Evolutionary conservation across 495 filamentous ascomycete species (phyloP).

Genomic region (Choiromyces venosus): DNA sequence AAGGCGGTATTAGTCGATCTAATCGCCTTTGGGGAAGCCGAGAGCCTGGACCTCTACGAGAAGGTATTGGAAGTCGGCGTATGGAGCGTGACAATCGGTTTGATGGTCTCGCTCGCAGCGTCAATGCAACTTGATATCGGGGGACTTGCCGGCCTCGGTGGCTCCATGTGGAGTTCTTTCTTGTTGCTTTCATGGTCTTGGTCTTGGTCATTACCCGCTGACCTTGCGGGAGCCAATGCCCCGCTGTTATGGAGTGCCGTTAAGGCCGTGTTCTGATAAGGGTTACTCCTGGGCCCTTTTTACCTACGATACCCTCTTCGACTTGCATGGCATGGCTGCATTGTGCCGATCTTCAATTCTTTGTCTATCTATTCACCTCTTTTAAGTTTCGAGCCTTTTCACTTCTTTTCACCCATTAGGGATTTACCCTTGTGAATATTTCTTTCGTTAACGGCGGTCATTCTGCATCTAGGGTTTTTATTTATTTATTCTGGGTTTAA

Average conservation of each 20-base stretch:
- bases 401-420: neutral
- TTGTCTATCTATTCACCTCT: neutral
- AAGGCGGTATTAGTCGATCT: slow-evolving; percentile 34
- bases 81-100: slow-evolving; percentile 18
- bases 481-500: neutral
- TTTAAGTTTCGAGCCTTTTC: neutral
- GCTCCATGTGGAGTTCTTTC: neutral
- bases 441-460: neutral
- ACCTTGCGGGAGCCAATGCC: slow-evolving; percentile 21
- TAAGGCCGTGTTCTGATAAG: slow-evolving; percentile 14
- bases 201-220: neutral
- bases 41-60: slow-evolving; percentile 36
- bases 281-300: slow-evolving; percentile 29
- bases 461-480: neutral
- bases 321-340: neutral
- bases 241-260: slow-evolving; percentile 27
- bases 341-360: neutral
- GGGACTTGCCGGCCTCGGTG: neutral
- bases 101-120: slow-evolving; percentile 9
- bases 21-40: slow-evolving; percentile 37
- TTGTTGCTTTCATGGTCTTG: neutral
- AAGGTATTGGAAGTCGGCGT: slow-evolving; percentile 19
- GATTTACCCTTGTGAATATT: neutral
- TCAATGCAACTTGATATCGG: neutral
- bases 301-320: slow-evolving; percentile 21